Evolutionary conservation across 768 basidiomycete genomes (phyloP), one percentile per base, ranked within the genome.

Genomic region (Boletus tylopilopsis): DNA sequence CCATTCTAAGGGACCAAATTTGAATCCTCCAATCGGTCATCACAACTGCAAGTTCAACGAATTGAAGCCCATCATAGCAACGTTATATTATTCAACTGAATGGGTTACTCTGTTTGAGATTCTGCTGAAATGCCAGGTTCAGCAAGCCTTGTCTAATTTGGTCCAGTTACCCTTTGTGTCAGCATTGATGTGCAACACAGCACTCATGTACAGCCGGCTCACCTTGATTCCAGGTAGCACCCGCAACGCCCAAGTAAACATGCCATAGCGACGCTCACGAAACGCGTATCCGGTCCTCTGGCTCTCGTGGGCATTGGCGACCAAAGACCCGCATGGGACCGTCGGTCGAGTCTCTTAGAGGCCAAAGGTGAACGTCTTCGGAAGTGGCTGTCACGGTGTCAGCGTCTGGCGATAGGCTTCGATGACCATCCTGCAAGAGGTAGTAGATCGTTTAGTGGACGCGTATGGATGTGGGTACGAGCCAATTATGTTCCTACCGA

Each of bases 381-480:
- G 75, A 75, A 6, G 73, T 73, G 11, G 78, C 78, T 4, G 76
- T 77, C 27, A 78, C 72, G 22, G 54, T 48, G 56, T 73, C 73
- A 13, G 63, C 63, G 2, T 69, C 66, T 6, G 65, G 53, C 30
- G 71, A 67, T 56, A n/a, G n/a, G 78, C 75, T 40, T 76, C 68
- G 2, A 81, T 48, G 53, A 79, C 74, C 68, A 81, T 64, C 37
- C 72, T 73, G 21, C 2, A 12, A 12, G 29, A 5, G 29, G n/a
- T n/a, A n/a, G 13, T 12, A 12, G 6, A 1, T 29, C 13, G 29
- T 29, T 29, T 12, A 29, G 29, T 29, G n/a, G n/a, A n/a, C 13
- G 29, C 4, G 29, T 29, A 12, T n/a, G 29, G 5, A 29, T 29
- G 10, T 29, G 7, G n/a, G n/a, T n/a, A 29, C 12, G 27, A 29